Evolutionary conservation across 176 grass and related monocot genomes (phyloP), one percentile per base, ranked within the genome.

Genomic region (Eleusine coracana): DNA sequence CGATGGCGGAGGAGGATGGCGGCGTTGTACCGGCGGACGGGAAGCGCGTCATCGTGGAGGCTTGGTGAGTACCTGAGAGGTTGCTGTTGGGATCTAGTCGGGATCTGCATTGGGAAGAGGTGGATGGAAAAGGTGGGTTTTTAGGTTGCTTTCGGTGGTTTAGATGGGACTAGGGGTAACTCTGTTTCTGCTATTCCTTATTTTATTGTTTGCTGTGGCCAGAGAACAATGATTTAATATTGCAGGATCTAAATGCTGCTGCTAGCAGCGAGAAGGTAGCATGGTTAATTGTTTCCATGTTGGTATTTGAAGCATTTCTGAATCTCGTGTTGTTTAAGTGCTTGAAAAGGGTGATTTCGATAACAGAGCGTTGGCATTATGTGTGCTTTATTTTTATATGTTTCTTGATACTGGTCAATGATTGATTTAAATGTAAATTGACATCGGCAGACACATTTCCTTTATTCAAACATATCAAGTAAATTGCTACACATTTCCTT

Each of bases 11-110:
- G 27, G 59, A 59, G 66, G 6, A 70, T 25, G 52, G 65, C 18
- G 49, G 10, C 5, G 60, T 5, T 45, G 52, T 9, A 3, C 76
- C 14, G 29, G 74, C 5, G 23, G 45, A 29, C 16, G 77, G 64
- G 15, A 91, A 87, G 76, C 71, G 80, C 29, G n/a, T 91, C 64
- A 17, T 87, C 71, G 40, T 91, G 38, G 89, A 91, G 56, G 89
- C 89, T 0, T 91, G 89, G 89, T 91, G 39, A 81, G 76, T 63
- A 14, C 8, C 8, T 68, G 39, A 10, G 10, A 8, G 17, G 28
- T 1, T 39, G 28, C 1, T 1, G 13, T 36, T 34, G 4, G 3
- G 14, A 28, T 78, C 31, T 79, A n/a, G 28, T 14, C 1, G 8
- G 21, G 44, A 6, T 62, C 34, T 7, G 23, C 14, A 5, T 49